phyloP scores from a whole-genome alignment of 1,284 basidiomycete species.

The Ustilago crameri region DNA sequence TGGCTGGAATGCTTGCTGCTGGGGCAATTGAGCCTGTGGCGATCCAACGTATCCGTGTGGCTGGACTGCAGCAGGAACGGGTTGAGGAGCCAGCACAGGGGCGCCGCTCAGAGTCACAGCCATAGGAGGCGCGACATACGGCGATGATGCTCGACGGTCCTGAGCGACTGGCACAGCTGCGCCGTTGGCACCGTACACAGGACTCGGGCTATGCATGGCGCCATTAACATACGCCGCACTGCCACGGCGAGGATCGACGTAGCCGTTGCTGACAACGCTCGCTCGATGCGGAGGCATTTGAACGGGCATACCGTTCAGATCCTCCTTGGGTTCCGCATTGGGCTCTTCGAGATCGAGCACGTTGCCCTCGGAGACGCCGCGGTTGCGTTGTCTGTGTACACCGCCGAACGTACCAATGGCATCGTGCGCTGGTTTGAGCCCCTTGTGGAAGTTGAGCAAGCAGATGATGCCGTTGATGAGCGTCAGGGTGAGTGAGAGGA shows the following conservation, averaged over 20 bases:
- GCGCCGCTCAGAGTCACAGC: constrained; percentile 16
- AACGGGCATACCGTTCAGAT: neutral
- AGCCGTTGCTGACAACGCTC: neutral
- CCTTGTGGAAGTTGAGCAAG: constrained; percentile 57
- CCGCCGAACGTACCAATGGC: constrained; percentile 50
- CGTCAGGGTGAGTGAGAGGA: constrained; percentile 42
- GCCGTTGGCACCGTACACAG: constrained; percentile 6
- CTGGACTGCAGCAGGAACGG: constrained; percentile 9
- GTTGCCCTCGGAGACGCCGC: constrained; percentile 12
- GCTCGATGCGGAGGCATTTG: constrained; percentile 5
- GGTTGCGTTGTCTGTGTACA: constrained; percentile 24
- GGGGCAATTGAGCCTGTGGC: constrained; percentile 2
- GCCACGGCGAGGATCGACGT: constrained; percentile 4
- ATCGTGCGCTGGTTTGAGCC: constrained; percentile 53
- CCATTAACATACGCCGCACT: constrained; percentile 1
- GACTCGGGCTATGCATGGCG: constrained; percentile 12
- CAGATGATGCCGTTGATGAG: constrained; percentile 51
- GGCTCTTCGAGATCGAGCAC: constrained; percentile 31
- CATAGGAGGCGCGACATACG: constrained; percentile 2
- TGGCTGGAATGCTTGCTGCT: neutral
- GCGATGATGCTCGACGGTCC: constrained; percentile 2
- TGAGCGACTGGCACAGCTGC: neutral
- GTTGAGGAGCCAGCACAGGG: constrained; percentile 11
- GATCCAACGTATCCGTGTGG: constrained; percentile 2
- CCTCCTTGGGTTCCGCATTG: constrained; percentile 18